Evolutionary conservation across 805 yeast species (phyloP), one percentile per base, ranked within the genome.

Genomic region (Maudiozyma pseudohumilis): DNA sequence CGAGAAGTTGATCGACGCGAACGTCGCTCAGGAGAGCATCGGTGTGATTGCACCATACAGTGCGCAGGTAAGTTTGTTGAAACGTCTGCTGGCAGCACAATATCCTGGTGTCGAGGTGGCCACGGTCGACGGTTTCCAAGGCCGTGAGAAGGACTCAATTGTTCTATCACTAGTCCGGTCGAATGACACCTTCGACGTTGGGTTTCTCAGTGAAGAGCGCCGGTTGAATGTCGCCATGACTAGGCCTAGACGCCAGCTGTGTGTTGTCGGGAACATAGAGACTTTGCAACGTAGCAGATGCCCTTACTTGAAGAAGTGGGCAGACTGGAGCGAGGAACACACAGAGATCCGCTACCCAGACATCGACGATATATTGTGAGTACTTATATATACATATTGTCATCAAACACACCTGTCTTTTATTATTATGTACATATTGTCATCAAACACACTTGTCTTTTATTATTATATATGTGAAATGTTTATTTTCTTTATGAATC

Each of bases 101-200:
- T 63, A 61, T 34, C 67, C 71, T 0, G 20, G 31, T 9, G 63
- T 89, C 5, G 97, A 89, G 52, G 73, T 88, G 0, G 75, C 94
- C 4, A 85, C 96, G 0, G 89, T 89, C 4, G 98, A 89, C 61
- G 96, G 96, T 1, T 92, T 89, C 52, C 98, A 89, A 63, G 98
- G 98, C 1, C 66, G 96, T 43, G 98, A 89, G 53, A 92, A 89
- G 56, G 94, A 88, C 49, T 80, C 77, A 0, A 86, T 89, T 6
- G 69, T 89, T 1, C 61, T 92, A 10, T 71, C 92, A 2, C 58
- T 89, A 38, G 96, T 89, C 2, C 67, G 98, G 45, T 80, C 92
- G 28, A 89, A 89, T 55, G 78, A 72, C 16, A 49, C 61, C 2
- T 57, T 68, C 24, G 83, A 80, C 36, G 79, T 88, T 33, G 97